Evolutionary conservation across 495 filamentous ascomycete genomes (phyloP), one percentile per base, ranked within the genome.

Genomic region (Rusavskia elegans): DNA sequence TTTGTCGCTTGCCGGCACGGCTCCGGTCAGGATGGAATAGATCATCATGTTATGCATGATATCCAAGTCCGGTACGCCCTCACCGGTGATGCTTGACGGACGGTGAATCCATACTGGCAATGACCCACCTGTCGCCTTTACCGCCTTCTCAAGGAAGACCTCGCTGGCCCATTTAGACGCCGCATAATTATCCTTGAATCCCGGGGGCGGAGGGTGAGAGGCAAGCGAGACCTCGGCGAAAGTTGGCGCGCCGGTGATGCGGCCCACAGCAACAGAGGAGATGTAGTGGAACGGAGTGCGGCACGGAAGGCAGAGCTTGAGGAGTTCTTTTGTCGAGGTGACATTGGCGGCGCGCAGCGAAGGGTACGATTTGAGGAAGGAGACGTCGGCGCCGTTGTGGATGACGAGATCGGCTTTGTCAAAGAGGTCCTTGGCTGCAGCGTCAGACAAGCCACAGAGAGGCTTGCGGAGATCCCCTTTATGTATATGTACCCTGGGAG

Each of bases 121-220:
- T 30, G 29, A 30, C 4, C 29, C 29, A 0, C 56, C 63, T 32
- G 63, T 54, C 8, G 50, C 35, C 13, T 30, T 5, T 32, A 42
- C 36, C 13, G 59, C 57, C 3, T 61, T 59, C 57, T 79, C 75
- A 0, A 81, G 61, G 23, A 67, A 58, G 7, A 48, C 51, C 59
- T 82, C 78, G 50, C 71, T 69, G 1, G 69, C 77, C 77, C 78
- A 82, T 30, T 77, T 77, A 3, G 64, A 60, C 0, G 74, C 65
- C 0, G 58, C 57, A 51, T 79, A 81, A 1, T 76, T 76, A 45
- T 72, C 58, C 2, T 55, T 50, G 17, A 60, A 61, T 17, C 63
- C 63, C 10, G 29, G 42, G 11, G 25, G 52, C 30, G 21, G 58
- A 37, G 27, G 62, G 51, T n/a, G 54, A 20, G 4, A 27, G 21